phyloP scores from a whole-genome alignment of 257 asterid genomes.

The Nicotiana undulata region DNA sequence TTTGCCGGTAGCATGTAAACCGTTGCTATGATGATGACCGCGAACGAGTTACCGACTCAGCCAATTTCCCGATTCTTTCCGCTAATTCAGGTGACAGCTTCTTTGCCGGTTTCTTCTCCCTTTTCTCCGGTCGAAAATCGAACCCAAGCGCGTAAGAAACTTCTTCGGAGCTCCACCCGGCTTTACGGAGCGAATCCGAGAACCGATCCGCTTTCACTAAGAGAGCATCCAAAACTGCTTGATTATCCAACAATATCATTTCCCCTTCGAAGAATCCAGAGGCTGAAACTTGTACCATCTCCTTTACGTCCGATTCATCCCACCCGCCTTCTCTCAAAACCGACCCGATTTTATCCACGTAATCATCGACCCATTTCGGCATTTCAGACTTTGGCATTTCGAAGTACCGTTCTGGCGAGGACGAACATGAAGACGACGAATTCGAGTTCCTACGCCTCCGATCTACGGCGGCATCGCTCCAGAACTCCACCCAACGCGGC shows the following conservation, averaged over 20 bases:
- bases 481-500: slow-evolving; percentile 98
- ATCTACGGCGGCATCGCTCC: slow-evolving; percentile 94
- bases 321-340: slow-evolving; percentile 80
- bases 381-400: slow-evolving; percentile 57
- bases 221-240: slow-evolving; percentile 75
- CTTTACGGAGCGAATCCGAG: slow-evolving; percentile 71
- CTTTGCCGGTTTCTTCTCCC: slow-evolving; percentile 54
- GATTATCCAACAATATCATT: slow-evolving; percentile 77
- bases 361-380: slow-evolving; percentile 85
- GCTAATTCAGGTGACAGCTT: slow-evolving; percentile 71
- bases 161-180: slow-evolving; percentile 98
- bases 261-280: slow-evolving; percentile 83
- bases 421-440: slow-evolving; percentile 62
- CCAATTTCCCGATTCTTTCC: slow-evolving; percentile 69
- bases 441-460: slow-evolving; percentile 66
- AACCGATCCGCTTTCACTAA: slow-evolving; percentile 82
- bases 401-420: slow-evolving; percentile 74
- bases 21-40: slow-evolving; percentile 36
- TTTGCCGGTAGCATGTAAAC: slow-evolving; percentile 25
- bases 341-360: slow-evolving; percentile 72
- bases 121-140: slow-evolving; percentile 58
- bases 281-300: slow-evolving; percentile 68
- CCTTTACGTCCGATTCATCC: slow-evolving; percentile 86
- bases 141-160: slow-evolving; percentile 82
- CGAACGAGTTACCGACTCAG: slow-evolving; percentile 58